A percentile compares a stretch with the other conserved stretches of the same genome.
Conservation (phyloP, 441 rosid genomes). For the Gossypium gossypioides region DNA sequence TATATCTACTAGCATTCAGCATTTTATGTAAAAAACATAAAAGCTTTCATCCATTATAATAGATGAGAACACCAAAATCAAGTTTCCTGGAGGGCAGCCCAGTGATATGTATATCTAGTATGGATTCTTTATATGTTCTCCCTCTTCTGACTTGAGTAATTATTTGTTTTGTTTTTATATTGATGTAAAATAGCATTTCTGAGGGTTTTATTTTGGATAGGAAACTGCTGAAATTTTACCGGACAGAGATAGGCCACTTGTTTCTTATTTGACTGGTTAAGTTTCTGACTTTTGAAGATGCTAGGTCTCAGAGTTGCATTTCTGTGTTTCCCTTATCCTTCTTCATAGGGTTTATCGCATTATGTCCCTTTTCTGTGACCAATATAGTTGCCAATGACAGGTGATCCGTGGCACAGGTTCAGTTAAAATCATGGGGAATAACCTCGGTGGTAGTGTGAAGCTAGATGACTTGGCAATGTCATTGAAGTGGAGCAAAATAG, state of each 20-base stretch:
- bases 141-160: background rate
- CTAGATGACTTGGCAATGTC: slow-evolving; percentile 63
- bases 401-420: slow-evolving; percentile 57
- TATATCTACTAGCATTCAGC: background rate
- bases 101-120: background rate
- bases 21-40: background rate
- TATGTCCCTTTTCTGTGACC: background rate
- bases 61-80: background rate
- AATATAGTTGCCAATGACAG: slow-evolving; percentile 23
- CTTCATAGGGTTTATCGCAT: background rate
- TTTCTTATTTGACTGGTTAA: background rate
- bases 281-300: background rate
- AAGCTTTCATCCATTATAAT: background rate
- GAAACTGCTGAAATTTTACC: background rate
- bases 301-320: background rate
- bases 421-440: slow-evolving; percentile 56
- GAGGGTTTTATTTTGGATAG: background rate
- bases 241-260: background rate
- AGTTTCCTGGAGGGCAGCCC: background rate
- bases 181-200: background rate
- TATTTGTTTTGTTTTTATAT: background rate
- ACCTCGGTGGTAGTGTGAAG: slow-evolving; percentile 67
- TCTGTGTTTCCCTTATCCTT: background rate
- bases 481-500: slow-evolving; percentile 74
- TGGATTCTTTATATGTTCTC: background rate